Percentiles rank a stretch among this genome's conserved stretches.
Conservation (phyloP, 768 basidiomycete species). For the Leccinum subgranulosum region DNA sequence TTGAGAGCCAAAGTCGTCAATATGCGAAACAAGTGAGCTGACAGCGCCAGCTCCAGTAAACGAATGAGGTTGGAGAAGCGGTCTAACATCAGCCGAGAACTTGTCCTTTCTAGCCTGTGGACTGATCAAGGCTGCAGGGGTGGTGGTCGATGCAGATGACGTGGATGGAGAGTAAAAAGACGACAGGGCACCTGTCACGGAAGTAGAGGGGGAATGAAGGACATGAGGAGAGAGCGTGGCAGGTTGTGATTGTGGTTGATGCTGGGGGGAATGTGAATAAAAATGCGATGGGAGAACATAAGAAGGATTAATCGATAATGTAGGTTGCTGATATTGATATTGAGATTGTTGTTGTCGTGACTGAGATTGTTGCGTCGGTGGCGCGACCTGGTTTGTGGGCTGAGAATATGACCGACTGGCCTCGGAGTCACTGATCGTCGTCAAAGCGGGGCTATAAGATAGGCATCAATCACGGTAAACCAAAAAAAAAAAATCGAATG, state of each 20-base stretch:
- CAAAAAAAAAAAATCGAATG: neutral
- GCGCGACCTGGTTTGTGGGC: conserved; percentile 38
- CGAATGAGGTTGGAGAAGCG: conserved; percentile 52
- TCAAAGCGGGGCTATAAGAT: conserved; percentile 52
- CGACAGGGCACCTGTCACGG: conserved; percentile 32
- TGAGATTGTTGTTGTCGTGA: conserved; percentile 35
- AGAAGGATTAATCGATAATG: conserved; percentile 43
- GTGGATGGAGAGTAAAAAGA: conserved; percentile 39
- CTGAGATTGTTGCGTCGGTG: conserved; percentile 32
- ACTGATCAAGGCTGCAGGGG: conserved; percentile 33
- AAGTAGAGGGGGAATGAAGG: conserved; percentile 53
- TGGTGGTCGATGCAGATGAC: conserved; percentile 26
- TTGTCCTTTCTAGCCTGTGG: conserved; percentile 54
- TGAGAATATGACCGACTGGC: conserved; percentile 46
- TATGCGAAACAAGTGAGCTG: conserved; percentile 50
- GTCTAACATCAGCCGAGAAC: conserved; percentile 50
- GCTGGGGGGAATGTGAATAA: conserved; percentile 33
- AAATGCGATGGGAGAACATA: conserved; percentile 38
- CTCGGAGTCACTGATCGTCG: conserved; percentile 52
- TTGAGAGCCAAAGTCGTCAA: conserved; percentile 56
- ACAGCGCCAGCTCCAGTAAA: conserved; percentile 74
- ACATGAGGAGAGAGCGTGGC: conserved; percentile 69
- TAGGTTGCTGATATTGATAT: conserved; percentile 40
- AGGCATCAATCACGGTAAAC: conserved; percentile 12
- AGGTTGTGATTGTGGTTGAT: conserved; percentile 40